Conservation (phyloP, 371 early-diverging fungal species). For the Mortierella sp. region DNA sequence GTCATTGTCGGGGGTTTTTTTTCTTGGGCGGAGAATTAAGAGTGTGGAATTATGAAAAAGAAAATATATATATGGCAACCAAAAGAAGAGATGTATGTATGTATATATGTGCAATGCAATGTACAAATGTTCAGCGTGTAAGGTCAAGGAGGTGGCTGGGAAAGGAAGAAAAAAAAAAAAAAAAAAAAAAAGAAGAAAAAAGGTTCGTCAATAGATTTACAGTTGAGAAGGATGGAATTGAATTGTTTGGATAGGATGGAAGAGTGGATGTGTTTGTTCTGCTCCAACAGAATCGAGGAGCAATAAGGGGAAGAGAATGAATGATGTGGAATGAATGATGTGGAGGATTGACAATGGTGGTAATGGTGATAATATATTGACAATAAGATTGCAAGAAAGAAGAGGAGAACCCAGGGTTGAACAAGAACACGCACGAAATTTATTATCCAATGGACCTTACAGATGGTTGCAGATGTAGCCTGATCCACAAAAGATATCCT, state of each 20-base stretch:
- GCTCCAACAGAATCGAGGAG: neutral
- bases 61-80: too few species aligned
- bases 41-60: neutral
- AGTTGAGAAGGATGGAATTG: neutral
- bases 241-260: neutral
- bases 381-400: neutral
- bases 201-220: neutral
- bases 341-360: neutral
- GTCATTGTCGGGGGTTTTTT: constrained; percentile 25
- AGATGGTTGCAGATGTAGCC: too few species aligned
- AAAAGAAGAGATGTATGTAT: too few species aligned
- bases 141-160: too few species aligned
- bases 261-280: neutral
- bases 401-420: too few species aligned
- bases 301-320: neutral
- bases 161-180: too few species aligned
- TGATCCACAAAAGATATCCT: too few species aligned
- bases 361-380: neutral
- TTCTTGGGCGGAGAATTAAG: neutral
- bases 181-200: neutral
- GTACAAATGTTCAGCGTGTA: neutral
- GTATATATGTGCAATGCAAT: too few species aligned
- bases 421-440: too few species aligned
- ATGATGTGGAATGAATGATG: neutral
- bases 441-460: too few species aligned